A percentile compares a stretch with the other conserved stretches of the same genome.
Evolutionary conservation across 2,329 filamentous ascomycete species (phyloP).

Genomic region (Exophiala alcalophila): DNA sequence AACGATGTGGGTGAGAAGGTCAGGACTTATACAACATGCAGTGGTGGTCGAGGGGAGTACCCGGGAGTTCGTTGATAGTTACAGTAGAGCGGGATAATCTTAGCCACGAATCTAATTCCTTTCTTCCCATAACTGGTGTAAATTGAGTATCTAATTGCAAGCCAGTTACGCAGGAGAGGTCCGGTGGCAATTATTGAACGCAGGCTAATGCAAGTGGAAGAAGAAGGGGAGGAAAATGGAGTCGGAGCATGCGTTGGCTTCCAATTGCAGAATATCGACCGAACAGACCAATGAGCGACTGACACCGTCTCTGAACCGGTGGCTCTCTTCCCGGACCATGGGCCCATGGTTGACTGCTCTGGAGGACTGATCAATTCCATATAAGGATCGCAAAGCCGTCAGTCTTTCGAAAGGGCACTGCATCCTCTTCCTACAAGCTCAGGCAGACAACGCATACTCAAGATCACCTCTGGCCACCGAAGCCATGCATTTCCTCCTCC

Average conservation of each 20-base stretch:
- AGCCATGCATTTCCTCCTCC: constrained; percentile 13
- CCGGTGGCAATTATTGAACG: not conserved
- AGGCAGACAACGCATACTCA: constrained; percentile 2
- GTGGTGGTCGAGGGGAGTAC: constrained; percentile 25
- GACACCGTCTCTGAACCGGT: constrained; percentile 1
- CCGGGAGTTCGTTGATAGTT: constrained; percentile 8
- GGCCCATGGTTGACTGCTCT: not conserved
- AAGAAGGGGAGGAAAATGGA: not conserved
- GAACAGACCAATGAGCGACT: constrained; percentile 28
- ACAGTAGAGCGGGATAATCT: constrained; percentile 12
- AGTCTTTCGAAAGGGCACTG: not conserved
- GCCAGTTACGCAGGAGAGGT: not conserved
- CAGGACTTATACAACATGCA: constrained; percentile 33
- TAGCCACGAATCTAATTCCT: constrained; percentile 2
- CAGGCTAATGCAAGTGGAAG: not conserved
- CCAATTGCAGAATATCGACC: constrained; percentile 27
- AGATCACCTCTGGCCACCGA: not conserved
- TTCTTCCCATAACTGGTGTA: not conserved
- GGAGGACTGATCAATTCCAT: constrained; percentile 1
- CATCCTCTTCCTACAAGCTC: constrained; percentile 1
- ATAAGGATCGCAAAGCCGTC: constrained; percentile 1
- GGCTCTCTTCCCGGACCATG: constrained; percentile 18
- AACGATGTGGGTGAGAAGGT: constrained; percentile 35
- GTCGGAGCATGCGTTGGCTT: constrained; percentile 4
- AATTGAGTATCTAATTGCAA: not conserved